Percentiles rank a stretch among this genome's conserved stretches.
These are phyloP conservation scores for Claviceps maximensis DNA, from an alignment of 2,329 filamentous ascomycete species.

Conservation along the genomic window DNA sequence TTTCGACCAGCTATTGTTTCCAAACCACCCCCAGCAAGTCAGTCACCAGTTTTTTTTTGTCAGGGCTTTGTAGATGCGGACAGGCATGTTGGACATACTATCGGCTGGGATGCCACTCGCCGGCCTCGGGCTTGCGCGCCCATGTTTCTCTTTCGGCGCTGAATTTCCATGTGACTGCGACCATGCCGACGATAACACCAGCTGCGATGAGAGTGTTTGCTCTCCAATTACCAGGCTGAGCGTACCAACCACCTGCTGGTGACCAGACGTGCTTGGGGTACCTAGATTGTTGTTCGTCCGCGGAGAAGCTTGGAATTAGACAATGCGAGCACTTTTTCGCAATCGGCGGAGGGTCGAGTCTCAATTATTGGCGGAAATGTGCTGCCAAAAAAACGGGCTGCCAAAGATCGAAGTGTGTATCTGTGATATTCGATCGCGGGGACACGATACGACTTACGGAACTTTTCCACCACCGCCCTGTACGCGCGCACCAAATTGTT, in stretches of 20 bases:
- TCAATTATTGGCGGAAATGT: slow-evolving; percentile 5
- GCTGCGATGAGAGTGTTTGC: slow-evolving; percentile 72
- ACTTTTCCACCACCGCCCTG: slow-evolving; percentile 66
- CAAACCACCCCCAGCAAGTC: background rate
- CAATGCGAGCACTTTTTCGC: background rate
- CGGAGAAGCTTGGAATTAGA: background rate
- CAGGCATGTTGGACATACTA: slow-evolving; percentile 43
- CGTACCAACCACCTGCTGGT: slow-evolving; percentile 93
- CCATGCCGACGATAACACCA: slow-evolving; percentile 53
- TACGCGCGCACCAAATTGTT: background rate
- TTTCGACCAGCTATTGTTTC: slow-evolving; percentile 28
- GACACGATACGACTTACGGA: slow-evolving; percentile 31
- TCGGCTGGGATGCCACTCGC: slow-evolving; percentile 73
- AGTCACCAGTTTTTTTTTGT: background rate
- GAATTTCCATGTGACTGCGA: slow-evolving; percentile 53
- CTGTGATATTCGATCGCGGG: background rate
- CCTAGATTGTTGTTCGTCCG: slow-evolving; percentile 32
- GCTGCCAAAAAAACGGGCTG: too few species aligned
- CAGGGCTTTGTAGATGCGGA: background rate
- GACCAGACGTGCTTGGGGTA: slow-evolving; percentile 99
- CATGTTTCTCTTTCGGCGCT: slow-evolving; percentile 64
- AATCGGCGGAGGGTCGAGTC: slow-evolving; percentile 6
- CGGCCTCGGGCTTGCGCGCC: slow-evolving; percentile 61
- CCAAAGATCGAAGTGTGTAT: background rate
- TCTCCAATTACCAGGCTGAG: slow-evolving; percentile 90